Evolutionary conservation across 1,284 basidiomycete genomes (phyloP), one percentile per base, ranked within the genome.

Genomic region (Sphagnurus paluster): DNA sequence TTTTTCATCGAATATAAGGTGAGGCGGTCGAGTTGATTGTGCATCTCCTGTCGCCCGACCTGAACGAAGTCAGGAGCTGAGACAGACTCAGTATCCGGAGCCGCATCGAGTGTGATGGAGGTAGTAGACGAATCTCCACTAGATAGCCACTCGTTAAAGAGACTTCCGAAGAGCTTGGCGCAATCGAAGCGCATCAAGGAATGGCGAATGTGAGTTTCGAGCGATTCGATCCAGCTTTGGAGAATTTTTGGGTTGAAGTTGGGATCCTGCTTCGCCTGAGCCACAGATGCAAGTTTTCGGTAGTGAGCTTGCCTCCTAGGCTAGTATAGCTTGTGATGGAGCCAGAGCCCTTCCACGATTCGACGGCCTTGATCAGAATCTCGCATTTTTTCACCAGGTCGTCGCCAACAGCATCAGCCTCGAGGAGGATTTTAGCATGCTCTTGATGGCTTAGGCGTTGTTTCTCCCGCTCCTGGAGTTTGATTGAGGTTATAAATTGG

Each of bases 141-240:
- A 10, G 63, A 57, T n/a, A 72, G 49, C 71, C 71, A 73, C 45
- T 74, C 71, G 25, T 70, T 68, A 45, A 71, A 67, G 13, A 74
- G 58, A 20, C 54, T 64, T 0, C 71, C 70, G 34, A 72, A 74
- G 5, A 73, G 58, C 38, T 63, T 67, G 6, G 70, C 71, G n/a
- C 64, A 67, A 21, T 72, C 70, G 37, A 71, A 69, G 4, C 66
- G 61, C 53, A 60, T 66, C 25, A 56, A 39, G 5, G 58, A 61
- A 37, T 70, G 68, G 13, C 53, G 55, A 25, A 74, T 66, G 45
- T 73, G 68, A 1, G 61, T 59, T 52, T 73, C 68, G 13, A 74
- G 55, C 0, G 59, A 63, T 14, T 65, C 54, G 1, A 56, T 62
- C 71, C 71, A 73, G 37, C 59, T 59, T 30, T 58, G 52, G 11